These are phyloP conservation scores for Amaranthus tricolor DNA, from an alignment of 179 eudicot species.

Conservation along the genomic window DNA sequence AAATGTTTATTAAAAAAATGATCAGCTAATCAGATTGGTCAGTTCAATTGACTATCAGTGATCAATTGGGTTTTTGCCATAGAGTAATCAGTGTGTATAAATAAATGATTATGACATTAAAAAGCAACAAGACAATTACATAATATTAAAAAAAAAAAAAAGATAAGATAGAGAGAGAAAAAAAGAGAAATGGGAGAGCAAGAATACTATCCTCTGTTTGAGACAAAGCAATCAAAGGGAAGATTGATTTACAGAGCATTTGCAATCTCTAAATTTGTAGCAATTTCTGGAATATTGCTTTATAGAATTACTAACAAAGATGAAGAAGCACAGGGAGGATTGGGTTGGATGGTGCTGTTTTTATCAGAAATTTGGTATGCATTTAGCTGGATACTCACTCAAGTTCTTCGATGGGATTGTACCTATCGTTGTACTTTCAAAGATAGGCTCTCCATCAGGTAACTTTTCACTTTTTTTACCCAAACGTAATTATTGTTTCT, in stretches of 20 bases:
- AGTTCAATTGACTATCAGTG: too few relatives aligned
- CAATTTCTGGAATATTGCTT: conserved; percentile 29
- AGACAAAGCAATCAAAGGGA: conserved; percentile 31
- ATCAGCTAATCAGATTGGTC: too few relatives aligned
- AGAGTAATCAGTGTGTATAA: too few relatives aligned
- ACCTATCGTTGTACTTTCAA: conserved; percentile 45
- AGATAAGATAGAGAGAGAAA: background rate
- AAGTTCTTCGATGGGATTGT: conserved; percentile 44
- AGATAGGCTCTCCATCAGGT: conserved; percentile 42
- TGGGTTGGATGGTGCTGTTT: conserved; percentile 35
- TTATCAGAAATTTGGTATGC: conserved; percentile 44
- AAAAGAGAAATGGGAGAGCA: conserved; percentile 2
- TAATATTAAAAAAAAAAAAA: background rate
- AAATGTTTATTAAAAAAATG: too few relatives aligned
- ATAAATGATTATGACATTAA: too few relatives aligned
- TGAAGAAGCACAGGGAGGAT: conserved; percentile 21
- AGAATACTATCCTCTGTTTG: conserved; percentile 25
- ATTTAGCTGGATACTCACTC: conserved; percentile 61
- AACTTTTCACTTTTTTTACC: too few relatives aligned
- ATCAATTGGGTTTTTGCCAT: too few relatives aligned
- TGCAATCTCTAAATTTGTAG: conserved; percentile 27
- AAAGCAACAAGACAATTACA: too few relatives aligned
- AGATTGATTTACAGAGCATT: conserved; percentile 23
- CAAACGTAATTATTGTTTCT: background rate
- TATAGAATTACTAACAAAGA: conserved; percentile 29